Evolutionary conservation across 495 filamentous ascomycete species (phyloP), one percentile per base, ranked within the genome.

Genomic region (Daldinia concentrica): DNA sequence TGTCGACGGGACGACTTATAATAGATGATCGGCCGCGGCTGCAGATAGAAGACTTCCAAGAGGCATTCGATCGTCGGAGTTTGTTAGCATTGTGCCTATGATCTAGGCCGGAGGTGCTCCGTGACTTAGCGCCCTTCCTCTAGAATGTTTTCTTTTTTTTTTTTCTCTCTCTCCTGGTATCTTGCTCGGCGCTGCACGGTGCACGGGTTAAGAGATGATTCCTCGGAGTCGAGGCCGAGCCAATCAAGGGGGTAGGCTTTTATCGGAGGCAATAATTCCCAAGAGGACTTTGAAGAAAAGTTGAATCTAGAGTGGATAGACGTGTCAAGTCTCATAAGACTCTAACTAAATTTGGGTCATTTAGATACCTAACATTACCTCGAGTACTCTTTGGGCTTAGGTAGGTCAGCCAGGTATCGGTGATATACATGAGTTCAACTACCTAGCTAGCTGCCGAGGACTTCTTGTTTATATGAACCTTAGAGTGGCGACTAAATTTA

Each of bases 201-300:
- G 12, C 58, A 61, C 39, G n/a, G 14, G 3, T 1, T 45, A 12
- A 45, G 41, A 30, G 6, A 12, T 37, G 3, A 29, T 22, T 4
- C 12, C 32, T 32, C 58, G 58, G 65, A 11, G 8, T 22, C 3
- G n/a, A 17, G 0, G 27, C 65, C 65, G 65, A 29, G 6, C 65
- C 65, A 68, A 68, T 68, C 37, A 68, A 14, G 50, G n/a, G 8
- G 26, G 4, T 15, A 4, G 24, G 6, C 12, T 29, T 54, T 54
- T 27, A 8, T 14, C 12, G 12, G 50, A 17, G 50, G 26, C 50
- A 12, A 54, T 8, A 54, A n/a, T 30, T 30, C 3, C 50, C 0
- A 24, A 12, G 19, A 4, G n/a, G 3, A 24, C 43, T 24, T 24
- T 36, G 0, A 12, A 36, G 11, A 41, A 1, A 41, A 41, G n/a